Conservation (phyloP, 805 yeast species). For the Zygosaccharomyces siamensis region DNA sequence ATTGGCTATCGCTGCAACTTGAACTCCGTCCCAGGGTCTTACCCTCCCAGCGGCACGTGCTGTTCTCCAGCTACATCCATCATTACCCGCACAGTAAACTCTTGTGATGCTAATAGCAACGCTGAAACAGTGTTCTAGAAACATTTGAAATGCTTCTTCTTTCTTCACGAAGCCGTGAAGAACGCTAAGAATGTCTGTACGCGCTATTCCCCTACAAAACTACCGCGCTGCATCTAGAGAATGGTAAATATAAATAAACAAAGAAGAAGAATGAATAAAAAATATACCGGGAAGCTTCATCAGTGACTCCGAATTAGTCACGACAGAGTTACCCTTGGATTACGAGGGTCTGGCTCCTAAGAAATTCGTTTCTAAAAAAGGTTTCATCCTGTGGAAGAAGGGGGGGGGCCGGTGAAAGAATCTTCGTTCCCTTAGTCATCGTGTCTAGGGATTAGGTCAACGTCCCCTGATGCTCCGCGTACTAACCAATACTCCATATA, state of each 20-base stretch:
- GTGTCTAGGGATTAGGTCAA: neutral
- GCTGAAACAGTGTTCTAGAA: too few species aligned
- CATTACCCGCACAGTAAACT: too few species aligned
- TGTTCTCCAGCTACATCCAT: too few species aligned
- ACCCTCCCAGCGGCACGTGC: too few species aligned
- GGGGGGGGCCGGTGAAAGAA: neutral
- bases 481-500: neutral
- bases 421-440: too few species aligned
- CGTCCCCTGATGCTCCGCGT: neutral
- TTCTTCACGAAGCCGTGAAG: too few species aligned
- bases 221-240: neutral
- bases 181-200: neutral
- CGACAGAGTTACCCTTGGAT: neutral
- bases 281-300: neutral
- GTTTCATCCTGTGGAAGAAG: neutral
- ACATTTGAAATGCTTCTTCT: too few species aligned
- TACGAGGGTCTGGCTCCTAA: neutral
- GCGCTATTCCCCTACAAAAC: neutral
- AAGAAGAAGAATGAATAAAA: neutral
- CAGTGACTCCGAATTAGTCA: neutral
- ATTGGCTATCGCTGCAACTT: too few species aligned
- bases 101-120: too few species aligned
- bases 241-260: neutral
- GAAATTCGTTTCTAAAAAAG: too few species aligned
- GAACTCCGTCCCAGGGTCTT: too few species aligned